Evolutionary conservation across 2,329 filamentous ascomycete genomes (phyloP).

Genomic region (Aspergillus sp.): DNA sequence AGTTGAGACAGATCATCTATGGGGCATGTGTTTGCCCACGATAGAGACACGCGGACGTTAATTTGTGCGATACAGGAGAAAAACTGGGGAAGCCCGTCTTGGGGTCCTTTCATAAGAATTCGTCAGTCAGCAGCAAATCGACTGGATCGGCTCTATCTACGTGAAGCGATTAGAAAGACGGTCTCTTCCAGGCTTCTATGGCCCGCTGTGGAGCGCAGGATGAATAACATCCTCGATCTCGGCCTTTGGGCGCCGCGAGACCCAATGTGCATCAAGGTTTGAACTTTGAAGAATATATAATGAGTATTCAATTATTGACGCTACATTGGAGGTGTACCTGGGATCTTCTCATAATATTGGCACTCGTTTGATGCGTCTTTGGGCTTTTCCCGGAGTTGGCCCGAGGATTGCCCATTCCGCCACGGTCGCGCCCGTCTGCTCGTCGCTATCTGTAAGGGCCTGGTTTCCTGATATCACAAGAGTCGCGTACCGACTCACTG

Average conservation of each 20-base stretch:
- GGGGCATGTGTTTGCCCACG: no score
- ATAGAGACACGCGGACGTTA: neutral
- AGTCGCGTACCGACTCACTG: conserved; percentile 42
- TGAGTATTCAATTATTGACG: neutral
- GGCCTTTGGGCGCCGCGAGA: no score
- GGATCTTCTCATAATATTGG: neutral
- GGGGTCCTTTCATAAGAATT: neutral
- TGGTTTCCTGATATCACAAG: conserved; percentile 47
- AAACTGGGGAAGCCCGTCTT: neutral
- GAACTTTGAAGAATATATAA: neutral
- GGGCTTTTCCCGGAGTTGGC: conserved; percentile 1
- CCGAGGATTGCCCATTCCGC: conserved; percentile 49
- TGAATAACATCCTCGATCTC: neutral
- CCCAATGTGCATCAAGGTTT: neutral
- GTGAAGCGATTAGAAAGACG: neutral
- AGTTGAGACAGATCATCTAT: neutral
- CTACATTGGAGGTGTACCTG: neutral
- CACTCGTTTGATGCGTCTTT: neutral
- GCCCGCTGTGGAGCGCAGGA: conserved; percentile 1
- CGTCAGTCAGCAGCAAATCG: neutral
- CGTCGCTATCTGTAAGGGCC: conserved; percentile 30
- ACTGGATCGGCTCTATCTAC: neutral
- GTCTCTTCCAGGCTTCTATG: neutral
- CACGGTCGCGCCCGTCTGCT: conserved; percentile 46
- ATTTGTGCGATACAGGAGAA: neutral